Conservation (phyloP, 306 rosid genomes). For the Vigna unguiculata region DNA sequence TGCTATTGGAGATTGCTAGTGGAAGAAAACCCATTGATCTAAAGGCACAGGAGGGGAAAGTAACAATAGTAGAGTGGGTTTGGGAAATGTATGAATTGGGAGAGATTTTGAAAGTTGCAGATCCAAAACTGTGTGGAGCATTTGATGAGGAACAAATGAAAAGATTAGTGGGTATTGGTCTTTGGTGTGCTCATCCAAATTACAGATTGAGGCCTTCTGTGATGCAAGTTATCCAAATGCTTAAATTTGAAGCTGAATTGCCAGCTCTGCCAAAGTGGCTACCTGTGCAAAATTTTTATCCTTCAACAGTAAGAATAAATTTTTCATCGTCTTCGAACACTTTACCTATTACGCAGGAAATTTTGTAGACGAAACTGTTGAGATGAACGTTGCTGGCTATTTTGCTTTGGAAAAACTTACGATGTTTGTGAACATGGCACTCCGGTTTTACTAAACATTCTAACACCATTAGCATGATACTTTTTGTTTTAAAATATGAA, state of each 20-base stretch:
- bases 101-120: not conserved
- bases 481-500: no score
- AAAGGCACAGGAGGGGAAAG: not conserved
- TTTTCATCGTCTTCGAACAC: not conserved
- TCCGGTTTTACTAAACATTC: no score
- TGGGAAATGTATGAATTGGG: constrained; percentile 5
- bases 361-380: not conserved
- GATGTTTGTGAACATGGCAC: no score
- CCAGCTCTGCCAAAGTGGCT: constrained; percentile 7
- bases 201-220: constrained; percentile 19
- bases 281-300: constrained; percentile 11
- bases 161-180: not conserved
- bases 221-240: constrained; percentile 27
- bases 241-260: constrained; percentile 34
- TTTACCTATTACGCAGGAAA: not conserved
- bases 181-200: constrained; percentile 36
- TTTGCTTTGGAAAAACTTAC: not conserved
- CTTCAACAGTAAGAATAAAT: not conserved
- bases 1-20: not conserved
- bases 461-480: no score
- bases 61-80: not conserved
- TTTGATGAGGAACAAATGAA: constrained; percentile 40
- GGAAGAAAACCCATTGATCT: constrained; percentile 12
- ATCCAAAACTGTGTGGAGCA: constrained; percentile 3
- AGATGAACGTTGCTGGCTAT: not conserved